Conservation (phyloP, 768 basidiomycete genomes). For the Cystoderma amianthinum region DNA sequence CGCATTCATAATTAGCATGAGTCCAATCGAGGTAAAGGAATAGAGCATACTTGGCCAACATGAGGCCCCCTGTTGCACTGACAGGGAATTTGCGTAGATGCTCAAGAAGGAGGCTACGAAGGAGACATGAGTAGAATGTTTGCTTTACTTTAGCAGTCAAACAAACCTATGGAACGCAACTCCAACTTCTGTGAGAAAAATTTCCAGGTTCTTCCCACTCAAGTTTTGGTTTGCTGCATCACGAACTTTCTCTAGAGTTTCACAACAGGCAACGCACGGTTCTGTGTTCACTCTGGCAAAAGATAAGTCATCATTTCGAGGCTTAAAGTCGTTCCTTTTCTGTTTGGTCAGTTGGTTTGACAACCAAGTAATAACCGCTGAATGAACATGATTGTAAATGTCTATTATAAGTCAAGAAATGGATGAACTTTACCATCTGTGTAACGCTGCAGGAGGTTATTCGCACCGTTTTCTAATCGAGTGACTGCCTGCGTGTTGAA, state of each 20-base stretch:
- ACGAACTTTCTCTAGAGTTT: constrained; percentile 73
- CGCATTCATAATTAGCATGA: constrained; percentile 6
- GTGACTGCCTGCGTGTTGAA: constrained; percentile 88
- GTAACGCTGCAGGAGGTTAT: constrained; percentile 71
- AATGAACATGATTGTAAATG: not conserved
- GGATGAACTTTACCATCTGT: constrained; percentile 58
- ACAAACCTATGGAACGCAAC: constrained; percentile 84
- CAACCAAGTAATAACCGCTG: constrained; percentile 74
- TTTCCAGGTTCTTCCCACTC: constrained; percentile 89
- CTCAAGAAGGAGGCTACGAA: constrained; percentile 80
- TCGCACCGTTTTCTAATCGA: constrained; percentile 78
- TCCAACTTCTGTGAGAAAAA: constrained; percentile 90
- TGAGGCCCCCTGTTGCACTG: constrained; percentile 91
- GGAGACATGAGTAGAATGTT: not conserved
- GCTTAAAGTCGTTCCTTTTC: constrained; percentile 95
- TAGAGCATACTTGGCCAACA: constrained; percentile 89
- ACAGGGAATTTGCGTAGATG: constrained; percentile 96
- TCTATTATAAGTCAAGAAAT: constrained; percentile 3
- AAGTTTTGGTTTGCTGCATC: constrained; percentile 70
- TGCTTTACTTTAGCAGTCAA: not conserved
- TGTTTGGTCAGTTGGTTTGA: constrained; percentile 78
- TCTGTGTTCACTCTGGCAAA: constrained; percentile 95
- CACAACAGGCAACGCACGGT: constrained; percentile 83
- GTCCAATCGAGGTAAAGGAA: not conserved
- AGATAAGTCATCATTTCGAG: constrained; percentile 90